These are phyloP conservation scores for Trichosporon ovoides DNA, from an alignment of 1,284 basidiomycete genomes.

Conservation along the genomic window DNA sequence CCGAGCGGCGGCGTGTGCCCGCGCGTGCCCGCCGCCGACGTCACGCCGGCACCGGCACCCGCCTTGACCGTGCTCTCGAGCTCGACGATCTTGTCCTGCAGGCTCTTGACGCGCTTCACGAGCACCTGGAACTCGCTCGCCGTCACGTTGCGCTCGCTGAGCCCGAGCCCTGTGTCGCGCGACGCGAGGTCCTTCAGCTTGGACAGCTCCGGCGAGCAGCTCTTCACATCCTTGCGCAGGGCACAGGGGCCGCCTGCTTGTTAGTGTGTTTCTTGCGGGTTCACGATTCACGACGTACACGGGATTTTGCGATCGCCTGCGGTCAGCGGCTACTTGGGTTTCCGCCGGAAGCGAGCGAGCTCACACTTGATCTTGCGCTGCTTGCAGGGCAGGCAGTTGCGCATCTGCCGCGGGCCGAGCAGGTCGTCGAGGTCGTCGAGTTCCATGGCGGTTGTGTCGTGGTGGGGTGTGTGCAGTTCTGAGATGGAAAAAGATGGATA, in stretches of 20 bases:
- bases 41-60: background rate
- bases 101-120: constrained; percentile 1
- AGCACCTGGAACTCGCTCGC: constrained; percentile 13
- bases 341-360: background rate
- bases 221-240: constrained; percentile 18
- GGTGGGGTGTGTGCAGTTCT: background rate
- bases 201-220: constrained; percentile 13
- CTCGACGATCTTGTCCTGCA: constrained; percentile 10
- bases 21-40: background rate
- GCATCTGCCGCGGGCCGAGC: constrained; percentile 19
- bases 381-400: constrained; percentile 25
- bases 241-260: constrained; percentile 20
- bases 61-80: constrained; percentile 7
- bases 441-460: constrained; percentile 16
- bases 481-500: background rate
- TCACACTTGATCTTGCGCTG: constrained; percentile 25
- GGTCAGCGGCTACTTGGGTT: background rate
- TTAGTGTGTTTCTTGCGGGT: background rate
- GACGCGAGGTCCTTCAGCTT: constrained; percentile 10
- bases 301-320: constrained; percentile 21
- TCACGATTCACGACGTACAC: constrained; percentile 8
- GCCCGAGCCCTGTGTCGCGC: background rate
- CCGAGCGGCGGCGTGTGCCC: background rate
- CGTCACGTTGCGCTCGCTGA: constrained; percentile 7
- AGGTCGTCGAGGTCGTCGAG: constrained; percentile 13